Evolutionary conservation across 108 stramenopile species (phyloP), one percentile per base, ranked within the genome.

Genomic region (Skeletonema potamos): DNA sequence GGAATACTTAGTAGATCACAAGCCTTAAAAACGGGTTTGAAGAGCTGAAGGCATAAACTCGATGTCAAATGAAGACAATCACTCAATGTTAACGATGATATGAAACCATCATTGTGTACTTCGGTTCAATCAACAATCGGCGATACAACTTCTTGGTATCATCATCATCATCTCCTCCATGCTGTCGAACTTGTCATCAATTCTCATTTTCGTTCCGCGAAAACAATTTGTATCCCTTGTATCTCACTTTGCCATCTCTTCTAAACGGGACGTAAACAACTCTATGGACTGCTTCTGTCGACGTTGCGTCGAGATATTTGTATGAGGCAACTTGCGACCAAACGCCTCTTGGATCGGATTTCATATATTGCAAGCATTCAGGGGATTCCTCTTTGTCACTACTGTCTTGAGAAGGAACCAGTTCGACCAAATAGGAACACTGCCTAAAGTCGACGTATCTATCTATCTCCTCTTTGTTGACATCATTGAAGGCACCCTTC

Each of bases 351-450:
- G 43, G 5, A 59, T 83, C 82, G 18, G 48, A 34, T 11, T 58
- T 51, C 79, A 83, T 83, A 41, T 83, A 76, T 48, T 64, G 73
- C 26, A 76, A n/a, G 34, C 68, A 66, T 41, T 83, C 82, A 17
- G 78, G 65, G 9, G 48, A 6, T 18, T 18, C 8, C 6, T 51
- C 48, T 24, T 7, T 36, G 46, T 74, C 61, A 6, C 18, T 18
- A 10, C 18, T n/a, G 18, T 54, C 22, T 3, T 39, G 41, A 28
- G 66, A 27, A 2, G 76, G 28, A 13, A 83, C 84, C 30, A 95
- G 61, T 76, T 95, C 94, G 27, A 97, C 62, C 7, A 94, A 63
- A 72, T 82, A 94, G 54, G 91, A 84, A 74, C 96, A 97, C 17
- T 76, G 46, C 22, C 76, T 54, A 0, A 89, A 58, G 1, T 58